Base-by-base conservation (phyloP, 2,329 filamentous ascomycete genomes). In the Claviceps sp. region DNA sequence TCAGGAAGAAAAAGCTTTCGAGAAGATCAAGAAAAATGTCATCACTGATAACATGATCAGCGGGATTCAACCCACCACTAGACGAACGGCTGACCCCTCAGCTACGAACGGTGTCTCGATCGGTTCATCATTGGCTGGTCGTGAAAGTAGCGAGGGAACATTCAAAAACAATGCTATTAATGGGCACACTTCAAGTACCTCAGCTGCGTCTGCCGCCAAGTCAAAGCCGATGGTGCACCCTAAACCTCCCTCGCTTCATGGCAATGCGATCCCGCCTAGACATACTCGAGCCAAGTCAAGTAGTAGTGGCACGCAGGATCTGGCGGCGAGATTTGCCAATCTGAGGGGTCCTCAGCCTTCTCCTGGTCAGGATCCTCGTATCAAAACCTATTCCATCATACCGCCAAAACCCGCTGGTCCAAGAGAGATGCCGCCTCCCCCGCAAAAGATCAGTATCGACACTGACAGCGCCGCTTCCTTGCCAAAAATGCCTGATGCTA, bases 401-500 rank as follows among this genome's bases (percentile, higher is more conserved):
- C 66, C 69, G 13, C 60, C 56, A 40, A 71, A 61, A 45, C 64
- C 65, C 17, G 54, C 67, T 48, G 77, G 76, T 2, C 75, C 79
- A 22, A 71, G 79, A 54, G 70, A 73, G 11, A 80, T 81, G 74
- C 74, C 74, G 5, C 63, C 66, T 26, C 43, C 54, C 37, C 57
- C 64, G 4, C 61, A 66, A 17, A 71, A 72, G 44, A 68, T 71
- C 1, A 71, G 71, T 49, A 61, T 78, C 9, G 70, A 72, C 2
- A 58, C 81, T 1, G 70, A 78, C 46, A 77, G 71, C 26, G 63
- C 75, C n/a, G 63, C 77, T 11, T 72, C 72, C 16, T 69, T 88
- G 60, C 85, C 85, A 11, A 85, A 85, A 62, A 68, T 83, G 45
- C 86, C 86, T 1, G 83, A 83, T 59, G 83, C 86, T 7, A 86